These are phyloP conservation scores for Rhizophora apiculata DNA, from an alignment of 345 rosid species.

Conservation along the genomic window DNA sequence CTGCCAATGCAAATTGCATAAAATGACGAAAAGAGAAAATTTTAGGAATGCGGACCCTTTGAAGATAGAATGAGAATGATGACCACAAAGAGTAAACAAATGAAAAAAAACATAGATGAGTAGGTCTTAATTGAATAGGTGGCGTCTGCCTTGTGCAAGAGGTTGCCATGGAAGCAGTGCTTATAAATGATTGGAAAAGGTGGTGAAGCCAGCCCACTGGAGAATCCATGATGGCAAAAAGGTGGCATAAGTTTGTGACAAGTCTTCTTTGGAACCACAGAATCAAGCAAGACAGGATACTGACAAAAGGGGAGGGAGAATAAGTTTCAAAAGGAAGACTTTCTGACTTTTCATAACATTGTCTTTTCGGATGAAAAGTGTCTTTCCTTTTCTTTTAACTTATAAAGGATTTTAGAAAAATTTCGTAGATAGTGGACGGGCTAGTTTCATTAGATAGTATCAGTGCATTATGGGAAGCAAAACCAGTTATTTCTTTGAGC, in stretches of 20 bases:
- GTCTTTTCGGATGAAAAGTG: neutral
- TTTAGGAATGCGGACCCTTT: neutral
- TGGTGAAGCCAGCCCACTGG: conserved; percentile 25
- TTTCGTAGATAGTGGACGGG: neutral
- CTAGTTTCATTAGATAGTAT: neutral
- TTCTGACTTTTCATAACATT: neutral
- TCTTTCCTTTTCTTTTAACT: neutral
- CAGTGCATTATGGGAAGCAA: neutral
- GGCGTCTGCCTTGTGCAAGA: conserved; percentile 3
- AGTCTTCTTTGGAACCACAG: conserved; percentile 28
- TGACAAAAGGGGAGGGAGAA: neutral
- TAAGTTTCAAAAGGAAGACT: conserved; percentile 8
- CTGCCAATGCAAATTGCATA: neutral
- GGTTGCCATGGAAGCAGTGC: conserved; percentile 3
- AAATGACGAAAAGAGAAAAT: neutral
- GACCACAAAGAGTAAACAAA: neutral
- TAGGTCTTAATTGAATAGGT: neutral
- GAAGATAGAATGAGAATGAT: neutral
- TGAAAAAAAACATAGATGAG: neutral
- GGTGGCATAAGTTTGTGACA: conserved; percentile 19
- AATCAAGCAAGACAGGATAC: conserved; percentile 7
- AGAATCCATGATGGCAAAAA: conserved; percentile 19
- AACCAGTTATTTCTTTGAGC: too few relatives aligned
- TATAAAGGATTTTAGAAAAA: neutral
- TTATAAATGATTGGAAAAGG: conserved; percentile 15